Base-by-base conservation (phyloP, 73 alveolate genomes). In the Effrenium voratum region DNA sequence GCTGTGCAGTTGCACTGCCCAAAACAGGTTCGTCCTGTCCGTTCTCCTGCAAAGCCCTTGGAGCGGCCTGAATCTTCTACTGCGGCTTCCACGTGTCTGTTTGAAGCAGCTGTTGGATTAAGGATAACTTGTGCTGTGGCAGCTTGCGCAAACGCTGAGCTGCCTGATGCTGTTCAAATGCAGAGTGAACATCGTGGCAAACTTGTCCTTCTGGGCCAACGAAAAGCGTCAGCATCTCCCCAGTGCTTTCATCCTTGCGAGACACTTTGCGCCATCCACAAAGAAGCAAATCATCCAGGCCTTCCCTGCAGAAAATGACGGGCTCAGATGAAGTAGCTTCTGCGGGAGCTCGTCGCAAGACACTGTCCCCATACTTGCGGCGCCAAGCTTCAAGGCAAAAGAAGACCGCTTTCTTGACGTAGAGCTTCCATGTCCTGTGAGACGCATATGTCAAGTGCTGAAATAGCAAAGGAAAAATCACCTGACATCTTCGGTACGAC, bases 341-440 rank as follows among this genome's bases (percentile, higher is more conserved):
- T 1, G 45, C 70, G 22, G 34, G 19, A 40, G 13, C 36, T 1
- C 44, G 41, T 2, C 2, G 32, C 93, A 57, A 36, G 38, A 50
- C 93, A 2, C 32, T 19, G 19, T 59, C 83, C 1, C 94, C 68
- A 49, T 86, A 60, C 5, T 34, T 63, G 2, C 40, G 49, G 28
- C 83, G 60, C 94, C 94, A 86, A 15, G 94, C 81, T 43, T 36
- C 83, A n/a, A 60, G 34, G 6, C 44, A 6, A 36, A 86, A 43
- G 45, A 13, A 60, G 10, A 86, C 47, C 3, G 94, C 94, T 38
- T 86, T 86, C 81, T 84, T 84, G 52, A 60, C 75, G 49, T 19
- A 84, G 30, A 84, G 60, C 26, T 84, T 84, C 93, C 94, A 86
- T 2, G 94, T 59, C 16, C 83, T 43, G 43, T 86, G 94, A 3